Evolutionary conservation across 306 rosid genomes (phyloP).

Genomic region (Rosa chinensis): DNA sequence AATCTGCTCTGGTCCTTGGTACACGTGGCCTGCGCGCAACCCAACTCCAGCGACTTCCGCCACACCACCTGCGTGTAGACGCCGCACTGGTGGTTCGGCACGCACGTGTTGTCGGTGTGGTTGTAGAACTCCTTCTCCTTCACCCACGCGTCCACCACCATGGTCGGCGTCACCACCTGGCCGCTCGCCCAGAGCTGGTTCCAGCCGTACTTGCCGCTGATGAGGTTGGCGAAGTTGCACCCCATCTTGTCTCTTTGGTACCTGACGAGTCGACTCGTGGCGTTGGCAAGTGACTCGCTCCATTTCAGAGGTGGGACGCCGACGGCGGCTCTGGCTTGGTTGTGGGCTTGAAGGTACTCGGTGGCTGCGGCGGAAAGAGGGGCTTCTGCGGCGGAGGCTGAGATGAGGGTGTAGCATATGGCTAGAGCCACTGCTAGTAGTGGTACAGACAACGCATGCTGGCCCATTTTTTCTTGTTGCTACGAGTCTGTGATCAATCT

Average conservation of each 20-base stretch:
- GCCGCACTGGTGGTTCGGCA: conserved; percentile 52
- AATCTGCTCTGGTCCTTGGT: conserved; percentile 47
- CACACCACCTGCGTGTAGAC: conserved; percentile 89
- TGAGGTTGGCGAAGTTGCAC: conserved; percentile 67
- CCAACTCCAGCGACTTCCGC: conserved; percentile 57
- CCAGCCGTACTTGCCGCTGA: conserved; percentile 56
- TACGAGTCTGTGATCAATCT: not conserved
- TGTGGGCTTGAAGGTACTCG: conserved; percentile 68
- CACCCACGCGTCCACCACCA: conserved; percentile 76
- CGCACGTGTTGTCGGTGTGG: conserved; percentile 57
- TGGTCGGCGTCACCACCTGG: conserved; percentile 38
- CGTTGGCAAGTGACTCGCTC: conserved; percentile 63
- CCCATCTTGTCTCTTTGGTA: conserved; percentile 64
- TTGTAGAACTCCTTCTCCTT: conserved; percentile 65
- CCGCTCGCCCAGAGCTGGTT: conserved; percentile 70
- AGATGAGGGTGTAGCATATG: not conserved
- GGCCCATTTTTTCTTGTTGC: not conserved
- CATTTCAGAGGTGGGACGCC: conserved; percentile 63
- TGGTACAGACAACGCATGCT: not conserved
- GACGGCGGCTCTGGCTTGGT: conserved; percentile 72
- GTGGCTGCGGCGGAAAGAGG: conserved; percentile 27
- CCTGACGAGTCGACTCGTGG: conserved; percentile 51
- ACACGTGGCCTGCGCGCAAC: conserved; percentile 69
- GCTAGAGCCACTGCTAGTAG: conserved; percentile 3
- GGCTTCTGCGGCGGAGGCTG: conserved; percentile 4